Conservation (phyloP, 176 grass and related monocot species). For the Paspalum notatum region DNA sequence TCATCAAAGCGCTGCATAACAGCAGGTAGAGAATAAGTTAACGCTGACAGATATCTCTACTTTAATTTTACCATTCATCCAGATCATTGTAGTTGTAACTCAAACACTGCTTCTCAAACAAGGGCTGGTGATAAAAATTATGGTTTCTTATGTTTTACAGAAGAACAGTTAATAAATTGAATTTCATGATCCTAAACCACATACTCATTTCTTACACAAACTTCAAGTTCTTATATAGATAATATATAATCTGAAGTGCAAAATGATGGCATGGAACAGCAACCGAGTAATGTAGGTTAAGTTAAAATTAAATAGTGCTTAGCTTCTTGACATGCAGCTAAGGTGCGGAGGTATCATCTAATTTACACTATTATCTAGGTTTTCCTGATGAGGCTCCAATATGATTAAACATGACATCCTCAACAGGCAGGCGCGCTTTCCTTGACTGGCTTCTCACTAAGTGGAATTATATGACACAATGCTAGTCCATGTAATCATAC, state of each 20-base stretch:
- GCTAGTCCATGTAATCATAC: not conserved
- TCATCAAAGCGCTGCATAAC: not conserved
- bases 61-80: not conserved
- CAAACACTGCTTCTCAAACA: not conserved
- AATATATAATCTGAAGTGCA: slow-evolving; percentile 16
- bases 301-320: not conserved
- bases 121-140: too few species aligned
- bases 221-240: not conserved
- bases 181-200: not conserved
- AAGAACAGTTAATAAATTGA: not conserved
- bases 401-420: not conserved
- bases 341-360: not conserved
- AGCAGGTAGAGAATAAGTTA: not conserved
- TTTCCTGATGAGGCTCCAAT: not conserved
- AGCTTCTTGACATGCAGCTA: not conserved
- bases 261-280: not conserved
- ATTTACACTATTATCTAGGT: not conserved
- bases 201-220: not conserved
- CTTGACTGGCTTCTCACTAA: slow-evolving; percentile 22
- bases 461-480: not conserved
- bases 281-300: not conserved
- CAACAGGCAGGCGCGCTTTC: not conserved
- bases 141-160: not conserved
- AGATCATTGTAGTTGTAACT: not conserved
- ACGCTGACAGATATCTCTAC: not conserved